Base-by-base conservation (phyloP, 108 stramenopile species). In the Cylindrotheca closterium region DNA sequence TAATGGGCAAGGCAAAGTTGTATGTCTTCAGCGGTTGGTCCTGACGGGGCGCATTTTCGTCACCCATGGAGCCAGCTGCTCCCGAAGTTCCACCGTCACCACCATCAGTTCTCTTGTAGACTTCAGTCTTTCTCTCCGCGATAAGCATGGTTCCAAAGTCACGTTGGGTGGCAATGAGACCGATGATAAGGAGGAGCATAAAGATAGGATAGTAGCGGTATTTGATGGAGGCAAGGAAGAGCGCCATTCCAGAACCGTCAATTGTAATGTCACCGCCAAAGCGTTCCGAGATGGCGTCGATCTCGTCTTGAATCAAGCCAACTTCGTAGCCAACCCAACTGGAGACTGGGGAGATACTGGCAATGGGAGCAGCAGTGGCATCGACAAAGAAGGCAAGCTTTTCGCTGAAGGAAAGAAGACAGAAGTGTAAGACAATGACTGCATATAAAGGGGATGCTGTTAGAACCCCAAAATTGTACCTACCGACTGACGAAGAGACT, bases 261-360 rank as follows among this genome's bases (percentile, higher is more conserved):
- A 82, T 77, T 3, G 22, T 47, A 15, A 75, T 47, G 21, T 67
- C 55, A 28, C 21, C 31, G 21, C 61, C 60, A 23, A 77, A 33
- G n/a, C 29, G 32, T 7, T 37, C 55, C 8, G 66, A 21, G 48
- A 84, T 79, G 18, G 27, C 58, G 67, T 89, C 79, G 4, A 90
- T 54, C 65, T 86, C 74, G 17, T 54, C 45, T 37, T 86, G 81
- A 58, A 90, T 83, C 46, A 86, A 70, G n/a, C 55, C 55, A 22
- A 83, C 71, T 67, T 87, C 85, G 42, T 82, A 90, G 29, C 85
- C 88, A 57, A 86, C 79, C 88, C 88, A 90, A 59, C 78, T 74
- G 28, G 79, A 81, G 32, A 90, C 65, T 0, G 88, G 88, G 24
- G 70, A 60, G 51, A 90, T 65, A 45, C 69, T 74, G 24, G 88